These are phyloP conservation scores for Trichophyton verrucosum DNA, from an alignment of 2,329 filamentous ascomycete genomes.

Conservation along the genomic window DNA sequence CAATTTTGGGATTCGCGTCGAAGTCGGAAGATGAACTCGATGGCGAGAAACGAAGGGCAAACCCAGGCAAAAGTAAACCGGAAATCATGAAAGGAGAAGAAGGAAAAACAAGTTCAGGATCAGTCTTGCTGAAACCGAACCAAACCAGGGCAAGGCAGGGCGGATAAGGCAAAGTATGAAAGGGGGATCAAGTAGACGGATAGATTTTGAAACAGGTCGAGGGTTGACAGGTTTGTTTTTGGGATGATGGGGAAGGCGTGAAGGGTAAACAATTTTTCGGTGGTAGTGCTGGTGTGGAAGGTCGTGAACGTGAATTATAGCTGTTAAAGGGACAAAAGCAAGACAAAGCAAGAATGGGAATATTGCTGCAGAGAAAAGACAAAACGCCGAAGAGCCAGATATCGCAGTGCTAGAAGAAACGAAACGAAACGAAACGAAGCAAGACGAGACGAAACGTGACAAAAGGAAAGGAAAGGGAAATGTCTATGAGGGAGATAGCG, in stretches of 20 bases:
- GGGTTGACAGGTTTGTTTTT: not conserved
- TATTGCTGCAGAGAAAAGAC: not conserved
- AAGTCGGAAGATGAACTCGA: too few species aligned
- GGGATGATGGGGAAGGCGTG: not conserved
- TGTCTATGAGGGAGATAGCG: constrained; percentile 10
- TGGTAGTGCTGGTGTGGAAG: not conserved
- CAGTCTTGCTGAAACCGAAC: constrained; percentile 4
- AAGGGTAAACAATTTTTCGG: not conserved
- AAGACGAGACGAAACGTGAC: not conserved
- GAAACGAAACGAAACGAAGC: too few species aligned
- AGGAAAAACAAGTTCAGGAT: not conserved
- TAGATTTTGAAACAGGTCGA: not conserved
- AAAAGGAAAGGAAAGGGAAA: constrained; percentile 5
- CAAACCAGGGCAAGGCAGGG: not conserved
- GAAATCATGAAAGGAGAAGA: not conserved
- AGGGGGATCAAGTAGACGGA: too few species aligned
- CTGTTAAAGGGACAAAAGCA: not conserved
- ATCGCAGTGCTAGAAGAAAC: not conserved
- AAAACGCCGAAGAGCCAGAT: constrained; percentile 1
- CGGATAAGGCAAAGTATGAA: not conserved
- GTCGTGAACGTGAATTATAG: not conserved
- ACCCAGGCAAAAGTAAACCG: not conserved
- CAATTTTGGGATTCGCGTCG: not conserved
- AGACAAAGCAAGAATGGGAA: not conserved
- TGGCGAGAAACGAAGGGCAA: too few species aligned